Percentiles rank a stretch among this genome's conserved stretches.
These are phyloP conservation scores for Pseudoperonospora humuli DNA, from an alignment of 352 stramenopile species.

Conservation along the genomic window DNA sequence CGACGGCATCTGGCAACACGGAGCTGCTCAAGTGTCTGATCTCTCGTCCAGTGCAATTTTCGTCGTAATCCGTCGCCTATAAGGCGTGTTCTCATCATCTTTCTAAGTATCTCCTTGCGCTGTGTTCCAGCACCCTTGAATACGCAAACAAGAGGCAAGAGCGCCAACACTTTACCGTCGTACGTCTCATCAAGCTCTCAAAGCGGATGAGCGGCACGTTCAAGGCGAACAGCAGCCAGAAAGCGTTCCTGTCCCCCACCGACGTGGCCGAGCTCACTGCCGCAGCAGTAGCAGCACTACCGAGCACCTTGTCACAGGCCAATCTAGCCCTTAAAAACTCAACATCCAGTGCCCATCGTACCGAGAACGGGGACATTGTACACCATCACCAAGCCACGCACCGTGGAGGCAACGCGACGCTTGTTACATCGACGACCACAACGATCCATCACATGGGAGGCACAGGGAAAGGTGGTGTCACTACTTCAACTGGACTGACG, in stretches of 20 bases:
- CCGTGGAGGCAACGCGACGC: conserved; percentile 53
- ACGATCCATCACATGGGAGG: conserved; percentile 59
- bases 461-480: conserved; percentile 10
- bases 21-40: conserved; percentile 3
- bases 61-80: neutral
- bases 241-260: conserved; percentile 64
- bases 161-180: neutral
- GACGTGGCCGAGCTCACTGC: conserved; percentile 74
- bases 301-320: conserved; percentile 50
- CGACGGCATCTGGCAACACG: neutral
- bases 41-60: conserved; percentile 3
- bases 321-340: conserved; percentile 41
- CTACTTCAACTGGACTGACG: neutral
- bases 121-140: conserved; percentile 1
- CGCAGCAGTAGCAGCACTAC: conserved; percentile 57
- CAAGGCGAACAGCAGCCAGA: conserved; percentile 36
- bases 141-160: neutral
- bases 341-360: conserved; percentile 41
- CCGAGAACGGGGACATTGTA: conserved; percentile 70
- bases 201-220: conserved; percentile 40
- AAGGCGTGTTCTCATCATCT: neutral
- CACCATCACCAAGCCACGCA: conserved; percentile 74
- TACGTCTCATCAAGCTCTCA: neutral
- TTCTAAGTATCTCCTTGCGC: conserved; percentile 16
- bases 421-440: conserved; percentile 71